Evolutionary conservation across 805 yeast species (phyloP), one percentile per base, ranked within the genome.

Genomic region (Blastobotrys americana): DNA sequence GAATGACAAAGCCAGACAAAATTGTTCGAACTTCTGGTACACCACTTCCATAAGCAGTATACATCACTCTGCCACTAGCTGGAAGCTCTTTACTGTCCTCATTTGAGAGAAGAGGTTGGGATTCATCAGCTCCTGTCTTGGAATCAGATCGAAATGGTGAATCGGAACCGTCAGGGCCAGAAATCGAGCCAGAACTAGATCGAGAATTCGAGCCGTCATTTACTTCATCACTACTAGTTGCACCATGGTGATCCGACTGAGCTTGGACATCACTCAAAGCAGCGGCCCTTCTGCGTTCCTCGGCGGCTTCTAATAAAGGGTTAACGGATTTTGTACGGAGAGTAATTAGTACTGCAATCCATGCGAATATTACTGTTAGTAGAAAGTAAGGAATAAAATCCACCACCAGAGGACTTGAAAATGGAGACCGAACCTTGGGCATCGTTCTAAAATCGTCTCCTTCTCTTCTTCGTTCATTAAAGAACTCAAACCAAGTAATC

Each of bases 21-120:
- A 77, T 76, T 0, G 81, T 76, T 49, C 74, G 76, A 13, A 77
- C 82, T 58, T 77, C 81, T 1, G 81, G 80, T 2, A 77, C 81
- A 3, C 82, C 82, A 15, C 78, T 72, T 2, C 82, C 82, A 23
- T 72, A 70, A 0, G 78, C 80, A 9, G 78, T 66, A 54, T 74
- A 77, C 55, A 76, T 58, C 3, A 57, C 54, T 48, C n/a, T 40
- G 41, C 19, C 42, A 28, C 23, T 22, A 15, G 5, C 23, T 23
- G 9, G 25, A n/a, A n/a, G n/a, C n/a, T n/a, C n/a, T n/a, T n/a
- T n/a, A n/a, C n/a, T n/a, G n/a, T n/a, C n/a, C n/a, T n/a, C n/a
- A 37, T 41, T 19, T 19, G 18, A 15, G n/a, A 41, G 37, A 37
- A 41, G 17, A 3, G 19, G 43, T 25, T 27, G 36, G 13, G 28